Conservation (phyloP, 2,329 filamentous ascomycete genomes). For the Lasiodiplodia sp. region DNA sequence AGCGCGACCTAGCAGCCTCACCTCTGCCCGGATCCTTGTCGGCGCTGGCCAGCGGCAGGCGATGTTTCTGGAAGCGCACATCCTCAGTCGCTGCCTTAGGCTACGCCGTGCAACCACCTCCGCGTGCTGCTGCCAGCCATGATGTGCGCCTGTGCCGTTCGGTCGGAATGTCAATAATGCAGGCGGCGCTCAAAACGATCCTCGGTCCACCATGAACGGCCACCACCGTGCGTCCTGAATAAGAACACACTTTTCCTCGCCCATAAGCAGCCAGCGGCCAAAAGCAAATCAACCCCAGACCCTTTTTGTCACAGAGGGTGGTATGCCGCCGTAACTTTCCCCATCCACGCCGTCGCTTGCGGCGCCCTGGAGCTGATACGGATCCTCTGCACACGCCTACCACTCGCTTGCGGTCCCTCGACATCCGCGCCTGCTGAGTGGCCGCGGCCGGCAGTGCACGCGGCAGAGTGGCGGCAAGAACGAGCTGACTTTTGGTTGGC, state of each 20-base stretch:
- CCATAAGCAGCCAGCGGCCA: slow-evolving; percentile 14
- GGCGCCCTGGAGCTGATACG: slow-evolving; percentile 20
- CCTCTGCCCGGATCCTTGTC: not conserved
- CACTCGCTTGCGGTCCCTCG: slow-evolving; percentile 5
- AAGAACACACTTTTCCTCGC: slow-evolving; percentile 7
- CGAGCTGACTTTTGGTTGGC: slow-evolving; percentile 14
- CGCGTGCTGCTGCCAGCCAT: slow-evolving; percentile 25
- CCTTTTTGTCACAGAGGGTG: slow-evolving; percentile 20
- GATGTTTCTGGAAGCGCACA: slow-evolving; percentile 10
- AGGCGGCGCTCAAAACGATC: slow-evolving; percentile 28
- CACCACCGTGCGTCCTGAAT: slow-evolving; percentile 25
- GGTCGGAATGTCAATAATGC: slow-evolving; percentile 30
- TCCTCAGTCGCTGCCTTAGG: slow-evolving; percentile 26
- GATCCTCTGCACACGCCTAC: slow-evolving; percentile 15
- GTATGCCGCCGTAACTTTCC: slow-evolving; percentile 19
- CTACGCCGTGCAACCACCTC: slow-evolving; percentile 22
- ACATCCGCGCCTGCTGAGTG: slow-evolving; percentile 24
- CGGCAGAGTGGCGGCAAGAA: slow-evolving; percentile 16
- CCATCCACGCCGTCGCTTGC: slow-evolving; percentile 20
- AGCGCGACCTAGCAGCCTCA: slow-evolving; percentile 4
- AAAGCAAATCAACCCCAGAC: slow-evolving; percentile 29
- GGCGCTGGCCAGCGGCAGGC: slow-evolving; percentile 9
- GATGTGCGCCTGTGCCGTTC: slow-evolving; percentile 14
- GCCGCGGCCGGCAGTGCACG: slow-evolving; percentile 6
- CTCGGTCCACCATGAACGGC: not conserved